These are phyloP conservation scores for Xylaria polymorpha DNA, from an alignment of 2,329 filamentous ascomycete genomes.

Conservation along the genomic window DNA sequence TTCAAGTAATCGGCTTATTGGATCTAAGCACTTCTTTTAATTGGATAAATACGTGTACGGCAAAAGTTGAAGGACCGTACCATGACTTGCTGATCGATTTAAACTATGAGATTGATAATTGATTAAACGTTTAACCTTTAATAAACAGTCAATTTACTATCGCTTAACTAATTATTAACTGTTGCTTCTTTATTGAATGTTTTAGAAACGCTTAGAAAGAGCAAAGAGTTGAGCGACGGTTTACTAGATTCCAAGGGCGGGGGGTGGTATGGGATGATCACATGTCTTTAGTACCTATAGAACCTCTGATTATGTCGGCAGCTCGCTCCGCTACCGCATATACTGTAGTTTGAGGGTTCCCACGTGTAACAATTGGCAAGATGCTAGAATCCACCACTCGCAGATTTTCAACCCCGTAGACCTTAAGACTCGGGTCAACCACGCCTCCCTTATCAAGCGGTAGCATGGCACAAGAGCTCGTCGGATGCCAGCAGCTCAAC, in stretches of 20 bases:
- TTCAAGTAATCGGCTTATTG: background rate
- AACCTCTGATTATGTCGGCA: conserved; percentile 15
- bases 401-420: conserved; percentile 24
- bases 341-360: conserved; percentile 23
- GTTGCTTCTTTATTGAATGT: too few relatives aligned
- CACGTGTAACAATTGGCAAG: conserved; percentile 20
- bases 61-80: background rate
- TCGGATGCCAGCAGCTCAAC: conserved; percentile 22
- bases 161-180: too few relatives aligned
- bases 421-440: conserved; percentile 13
- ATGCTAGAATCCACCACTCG: conserved; percentile 30
- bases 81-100: too few relatives aligned
- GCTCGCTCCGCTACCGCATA: conserved; percentile 28
- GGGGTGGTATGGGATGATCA: too few relatives aligned
- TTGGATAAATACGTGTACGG: background rate
- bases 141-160: too few relatives aligned
- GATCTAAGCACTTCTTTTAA: background rate
- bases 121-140: too few relatives aligned
- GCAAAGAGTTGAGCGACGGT: too few relatives aligned
- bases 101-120: too few relatives aligned
- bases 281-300: background rate
- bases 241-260: too few relatives aligned
- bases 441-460: conserved; percentile 27
- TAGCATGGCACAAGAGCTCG: conserved; percentile 30
- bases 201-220: too few relatives aligned